phyloP scores from a whole-genome alignment of 1,139 yeast genomes.

The Kodamaea sp. region DNA sequence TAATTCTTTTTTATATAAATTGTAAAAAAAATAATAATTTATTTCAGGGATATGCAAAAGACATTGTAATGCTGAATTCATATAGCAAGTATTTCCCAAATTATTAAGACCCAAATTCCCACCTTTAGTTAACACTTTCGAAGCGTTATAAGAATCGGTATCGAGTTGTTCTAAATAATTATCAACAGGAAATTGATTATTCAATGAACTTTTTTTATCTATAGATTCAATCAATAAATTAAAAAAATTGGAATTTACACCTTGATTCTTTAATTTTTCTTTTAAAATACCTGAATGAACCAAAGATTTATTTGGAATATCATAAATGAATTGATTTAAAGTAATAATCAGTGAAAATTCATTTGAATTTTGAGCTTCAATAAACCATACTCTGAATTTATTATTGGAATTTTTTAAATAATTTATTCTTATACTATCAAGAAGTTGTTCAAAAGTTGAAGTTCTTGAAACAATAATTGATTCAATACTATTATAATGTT shows the following conservation, averaged over 20 bases:
- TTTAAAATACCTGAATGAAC: conserved; percentile 25
- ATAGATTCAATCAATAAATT: conserved; percentile 34
- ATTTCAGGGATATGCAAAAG: conserved; percentile 83
- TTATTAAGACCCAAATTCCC: conserved; percentile 65
- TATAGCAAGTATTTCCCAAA: conserved; percentile 91
- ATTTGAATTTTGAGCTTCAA: conserved; percentile 23
- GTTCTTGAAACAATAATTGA: conserved; percentile 27
- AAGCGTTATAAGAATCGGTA: conserved; percentile 17
- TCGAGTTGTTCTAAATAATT: conserved; percentile 19
- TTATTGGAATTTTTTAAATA: conserved; percentile 11
- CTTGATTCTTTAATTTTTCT: conserved; percentile 30
- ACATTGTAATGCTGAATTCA: conserved; percentile 96
- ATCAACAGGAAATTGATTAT: conserved; percentile 28
- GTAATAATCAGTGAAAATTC: conserved; percentile 25
- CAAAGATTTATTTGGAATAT: conserved; percentile 28
- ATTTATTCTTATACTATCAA: conserved; percentile 22
- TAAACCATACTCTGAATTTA: conserved; percentile 37
- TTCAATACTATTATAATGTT: conserved; percentile 6
- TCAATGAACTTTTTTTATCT: conserved; percentile 17
- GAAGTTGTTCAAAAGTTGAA: conserved; percentile 32
- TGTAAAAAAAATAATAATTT: conserved; percentile 65
- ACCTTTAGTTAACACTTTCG: conserved; percentile 18
- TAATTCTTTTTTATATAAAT: conserved; percentile 61
- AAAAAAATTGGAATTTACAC: conserved; percentile 24
- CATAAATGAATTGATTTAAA: conserved; percentile 27